Conservation (phyloP, 352 stramenopile genomes). For the Phytophthora ramorum region DNA sequence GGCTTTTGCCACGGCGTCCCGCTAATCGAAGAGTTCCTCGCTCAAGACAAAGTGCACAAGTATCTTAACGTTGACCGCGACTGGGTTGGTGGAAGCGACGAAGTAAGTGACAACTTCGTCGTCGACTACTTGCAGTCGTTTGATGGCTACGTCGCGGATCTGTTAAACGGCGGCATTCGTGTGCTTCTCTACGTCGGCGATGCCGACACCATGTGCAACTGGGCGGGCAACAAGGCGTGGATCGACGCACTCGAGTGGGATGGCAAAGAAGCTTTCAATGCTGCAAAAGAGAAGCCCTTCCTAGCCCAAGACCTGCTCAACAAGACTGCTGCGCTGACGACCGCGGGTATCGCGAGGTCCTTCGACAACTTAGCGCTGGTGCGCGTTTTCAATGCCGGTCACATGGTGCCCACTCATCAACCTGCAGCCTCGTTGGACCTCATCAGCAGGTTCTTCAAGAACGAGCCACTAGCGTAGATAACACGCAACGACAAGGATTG, state of each 20-base stretch:
- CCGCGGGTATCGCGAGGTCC: slow-evolving; percentile 38
- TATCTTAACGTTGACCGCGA: slow-evolving; percentile 37
- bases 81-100: slow-evolving; percentile 64
- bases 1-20: slow-evolving; percentile 49
- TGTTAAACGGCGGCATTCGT: slow-evolving; percentile 69
- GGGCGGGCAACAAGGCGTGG: slow-evolving; percentile 95
- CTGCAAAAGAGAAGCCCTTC: slow-evolving; percentile 40
- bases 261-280: slow-evolving; percentile 83
- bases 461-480: slow-evolving; percentile 28
- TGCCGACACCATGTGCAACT: slow-evolving; percentile 97
- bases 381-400: slow-evolving; percentile 58
- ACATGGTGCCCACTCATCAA: slow-evolving; percentile 67
- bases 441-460: slow-evolving; percentile 65
- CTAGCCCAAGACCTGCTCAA: slow-evolving; percentile 29
- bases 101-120: slow-evolving; percentile 89
- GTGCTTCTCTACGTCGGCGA: slow-evolving; percentile 96
- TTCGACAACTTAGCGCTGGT: slow-evolving; percentile 57
- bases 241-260: slow-evolving; percentile 92
- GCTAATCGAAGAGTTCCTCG: slow-evolving; percentile 54
- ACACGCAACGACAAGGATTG: neutral
- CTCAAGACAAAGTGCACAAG: slow-evolving; percentile 40
- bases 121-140: slow-evolving; percentile 82
- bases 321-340: slow-evolving; percentile 7
- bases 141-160: slow-evolving; percentile 76
- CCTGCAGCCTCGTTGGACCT: slow-evolving; percentile 53